Evolutionary conservation across 495 filamentous ascomycete species (phyloP).

Genomic region (Darksidea phi): DNA sequence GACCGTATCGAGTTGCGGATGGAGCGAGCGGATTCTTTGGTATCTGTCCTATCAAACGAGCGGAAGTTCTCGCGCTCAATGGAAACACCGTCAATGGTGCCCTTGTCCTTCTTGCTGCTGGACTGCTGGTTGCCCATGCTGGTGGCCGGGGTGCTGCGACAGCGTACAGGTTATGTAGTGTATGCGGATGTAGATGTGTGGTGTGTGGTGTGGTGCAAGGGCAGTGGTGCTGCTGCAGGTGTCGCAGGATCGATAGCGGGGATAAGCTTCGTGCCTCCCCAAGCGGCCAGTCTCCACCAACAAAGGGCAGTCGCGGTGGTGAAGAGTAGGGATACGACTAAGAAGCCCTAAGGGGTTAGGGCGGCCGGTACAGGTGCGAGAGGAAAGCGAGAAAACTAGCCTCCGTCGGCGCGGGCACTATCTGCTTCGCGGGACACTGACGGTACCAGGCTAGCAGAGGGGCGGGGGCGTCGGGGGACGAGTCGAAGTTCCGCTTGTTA

Average conservation of each 20-base stretch:
- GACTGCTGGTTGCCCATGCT: constrained; percentile 91
- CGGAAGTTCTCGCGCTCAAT: constrained; percentile 70
- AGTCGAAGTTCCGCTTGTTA: constrained; percentile 27
- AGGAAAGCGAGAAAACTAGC: constrained; percentile 56
- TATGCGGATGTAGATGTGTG: background rate
- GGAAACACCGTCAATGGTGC: constrained; percentile 45
- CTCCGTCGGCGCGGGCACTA: constrained; percentile 45
- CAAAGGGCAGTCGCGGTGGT: constrained; percentile 7
- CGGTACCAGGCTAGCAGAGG: constrained; percentile 4
- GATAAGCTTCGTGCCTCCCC: constrained; percentile 7
- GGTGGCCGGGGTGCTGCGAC: background rate
- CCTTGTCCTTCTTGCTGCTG: constrained; percentile 52
- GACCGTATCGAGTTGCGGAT: constrained; percentile 69
- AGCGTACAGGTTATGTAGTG: constrained; percentile 3
- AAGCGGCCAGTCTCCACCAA: constrained; percentile 5
- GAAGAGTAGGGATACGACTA: background rate
- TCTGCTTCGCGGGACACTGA: constrained; percentile 26
- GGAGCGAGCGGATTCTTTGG: constrained; percentile 88
- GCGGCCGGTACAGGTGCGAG: constrained; percentile 56
- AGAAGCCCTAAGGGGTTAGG: constrained; percentile 45
- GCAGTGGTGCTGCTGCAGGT: constrained; percentile 25
- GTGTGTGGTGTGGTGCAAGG: constrained; percentile 14
- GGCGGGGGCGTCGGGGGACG: constrained; percentile 21
- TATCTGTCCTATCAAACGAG: constrained; percentile 91
- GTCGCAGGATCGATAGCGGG: constrained; percentile 12